Conservation (phyloP, 352 stramenopile species). For the Phytophthora cactorum region DNA sequence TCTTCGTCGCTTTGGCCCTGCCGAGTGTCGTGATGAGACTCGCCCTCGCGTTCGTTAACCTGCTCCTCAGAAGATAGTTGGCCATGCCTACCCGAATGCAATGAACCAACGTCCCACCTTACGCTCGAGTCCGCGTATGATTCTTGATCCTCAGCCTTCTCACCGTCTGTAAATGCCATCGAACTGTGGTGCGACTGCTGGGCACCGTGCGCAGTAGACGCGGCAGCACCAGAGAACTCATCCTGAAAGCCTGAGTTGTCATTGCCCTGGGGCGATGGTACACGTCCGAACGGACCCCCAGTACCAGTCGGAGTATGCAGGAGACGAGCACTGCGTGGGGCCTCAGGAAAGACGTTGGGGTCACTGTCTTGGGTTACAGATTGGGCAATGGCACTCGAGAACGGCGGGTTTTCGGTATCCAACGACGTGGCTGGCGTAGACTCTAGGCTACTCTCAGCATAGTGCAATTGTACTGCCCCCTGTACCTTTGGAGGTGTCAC, state of each 20-base stretch:
- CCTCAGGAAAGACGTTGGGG: constrained; percentile 31
- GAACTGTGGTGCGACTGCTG: constrained; percentile 8
- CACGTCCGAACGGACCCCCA: constrained; percentile 35
- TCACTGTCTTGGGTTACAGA: constrained; percentile 18
- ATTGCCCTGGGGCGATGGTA: constrained; percentile 31
- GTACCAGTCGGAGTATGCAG: constrained; percentile 43
- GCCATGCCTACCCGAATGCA: constrained; percentile 8
- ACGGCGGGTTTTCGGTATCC: constrained; percentile 19
- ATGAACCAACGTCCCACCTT: constrained; percentile 23
- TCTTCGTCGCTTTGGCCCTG: constrained; percentile 40
- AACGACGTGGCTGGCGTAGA: constrained; percentile 14
- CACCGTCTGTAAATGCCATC: constrained; percentile 12
- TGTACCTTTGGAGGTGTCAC: not conserved
- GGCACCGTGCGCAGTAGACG: constrained; percentile 2
- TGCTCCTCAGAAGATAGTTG: constrained; percentile 13
- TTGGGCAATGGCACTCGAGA: constrained; percentile 31
- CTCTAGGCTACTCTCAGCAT: constrained; percentile 7
- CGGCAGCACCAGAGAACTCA: constrained; percentile 14
- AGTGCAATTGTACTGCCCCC: constrained; percentile 1
- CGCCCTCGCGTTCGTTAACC: constrained; percentile 6
- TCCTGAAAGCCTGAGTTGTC: constrained; percentile 13
- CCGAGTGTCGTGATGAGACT: constrained; percentile 20
- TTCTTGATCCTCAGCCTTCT: constrained; percentile 14
- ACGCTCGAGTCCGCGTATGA: constrained; percentile 31
- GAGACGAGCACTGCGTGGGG: constrained; percentile 35